Percentiles rank a stretch among this genome's conserved stretches.
phyloP scores from a whole-genome alignment of 768 basidiomycete genomes.

The Trichaptum fuscoviolaceum region DNA sequence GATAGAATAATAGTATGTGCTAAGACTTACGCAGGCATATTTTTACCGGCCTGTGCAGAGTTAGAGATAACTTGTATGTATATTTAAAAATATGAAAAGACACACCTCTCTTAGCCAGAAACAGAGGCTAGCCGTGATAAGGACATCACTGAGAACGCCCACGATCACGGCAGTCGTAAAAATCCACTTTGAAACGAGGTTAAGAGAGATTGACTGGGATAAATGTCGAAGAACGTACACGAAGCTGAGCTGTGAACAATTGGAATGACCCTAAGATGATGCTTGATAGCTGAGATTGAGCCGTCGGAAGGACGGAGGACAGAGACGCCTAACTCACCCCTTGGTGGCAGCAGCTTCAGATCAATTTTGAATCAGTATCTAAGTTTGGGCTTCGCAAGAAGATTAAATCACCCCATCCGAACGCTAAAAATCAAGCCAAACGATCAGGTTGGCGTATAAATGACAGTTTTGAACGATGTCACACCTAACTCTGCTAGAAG shows the following conservation, averaged over 20 bases:
- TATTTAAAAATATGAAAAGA: too few species aligned
- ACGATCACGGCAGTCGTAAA: neutral
- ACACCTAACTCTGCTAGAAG: neutral
- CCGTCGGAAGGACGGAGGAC: neutral
- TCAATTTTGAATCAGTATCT: neutral
- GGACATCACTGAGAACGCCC: neutral
- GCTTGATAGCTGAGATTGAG: neutral
- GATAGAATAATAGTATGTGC: neutral
- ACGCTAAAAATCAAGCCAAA: neutral
- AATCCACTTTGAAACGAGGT: neutral
- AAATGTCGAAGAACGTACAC: neutral
- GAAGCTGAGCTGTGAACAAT: neutral
- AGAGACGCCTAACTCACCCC: neutral
- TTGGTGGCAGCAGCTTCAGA: neutral
- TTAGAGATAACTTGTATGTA: neutral
- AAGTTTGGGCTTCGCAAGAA: neutral
- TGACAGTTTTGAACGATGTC: neutral
- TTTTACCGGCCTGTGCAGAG: neutral
- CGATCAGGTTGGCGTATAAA: too few species aligned
- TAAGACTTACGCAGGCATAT: neutral
- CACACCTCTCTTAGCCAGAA: neutral
- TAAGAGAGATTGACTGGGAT: neutral
- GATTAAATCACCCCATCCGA: neutral
- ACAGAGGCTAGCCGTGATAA: neutral
- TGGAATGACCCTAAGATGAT: neutral